Conservation (phyloP, 2,329 filamentous ascomycete species). For the Cladosporium oxysporum region DNA sequence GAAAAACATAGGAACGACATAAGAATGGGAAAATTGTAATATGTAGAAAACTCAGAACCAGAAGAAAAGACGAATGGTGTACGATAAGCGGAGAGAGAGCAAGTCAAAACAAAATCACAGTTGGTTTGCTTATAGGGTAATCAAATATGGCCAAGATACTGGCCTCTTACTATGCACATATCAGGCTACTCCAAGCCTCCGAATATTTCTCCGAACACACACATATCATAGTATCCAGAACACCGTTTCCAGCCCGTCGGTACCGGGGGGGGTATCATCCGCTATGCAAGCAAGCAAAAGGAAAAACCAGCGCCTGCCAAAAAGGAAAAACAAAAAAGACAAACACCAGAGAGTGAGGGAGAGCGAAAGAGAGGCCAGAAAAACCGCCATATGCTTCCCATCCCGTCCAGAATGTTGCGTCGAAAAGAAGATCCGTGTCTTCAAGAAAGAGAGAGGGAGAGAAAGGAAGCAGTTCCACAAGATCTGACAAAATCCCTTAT, state of each 20-base stretch:
- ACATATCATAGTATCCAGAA: slow-evolving; percentile 6
- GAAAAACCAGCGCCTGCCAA: not conserved
- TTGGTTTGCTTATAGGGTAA: not conserved
- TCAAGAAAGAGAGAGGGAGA: not conserved
- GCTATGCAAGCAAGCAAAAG: slow-evolving; percentile 11
- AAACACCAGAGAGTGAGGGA: not conserved
- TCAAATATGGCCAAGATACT: not conserved
- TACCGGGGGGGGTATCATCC: slow-evolving; percentile 13
- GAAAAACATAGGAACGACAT: no score
- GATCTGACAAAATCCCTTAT: not conserved
- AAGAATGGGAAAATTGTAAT: no score
- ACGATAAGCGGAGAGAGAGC: not conserved
- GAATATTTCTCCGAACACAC: not conserved
- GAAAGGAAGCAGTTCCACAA: not conserved
- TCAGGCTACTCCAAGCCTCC: not conserved
- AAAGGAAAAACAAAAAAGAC: not conserved
- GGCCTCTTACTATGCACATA: not conserved
- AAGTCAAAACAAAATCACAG: not conserved
- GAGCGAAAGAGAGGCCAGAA: not conserved
- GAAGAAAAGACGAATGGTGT: not conserved
- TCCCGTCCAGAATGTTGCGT: not conserved
- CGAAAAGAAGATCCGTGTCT: not conserved
- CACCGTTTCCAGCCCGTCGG: not conserved
- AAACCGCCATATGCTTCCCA: not conserved
- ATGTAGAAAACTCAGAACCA: no score